Evolutionary conservation across 2,329 filamentous ascomycete species (phyloP), one percentile per base, ranked within the genome.

Genomic region (Colletotrichum tofieldiae): DNA sequence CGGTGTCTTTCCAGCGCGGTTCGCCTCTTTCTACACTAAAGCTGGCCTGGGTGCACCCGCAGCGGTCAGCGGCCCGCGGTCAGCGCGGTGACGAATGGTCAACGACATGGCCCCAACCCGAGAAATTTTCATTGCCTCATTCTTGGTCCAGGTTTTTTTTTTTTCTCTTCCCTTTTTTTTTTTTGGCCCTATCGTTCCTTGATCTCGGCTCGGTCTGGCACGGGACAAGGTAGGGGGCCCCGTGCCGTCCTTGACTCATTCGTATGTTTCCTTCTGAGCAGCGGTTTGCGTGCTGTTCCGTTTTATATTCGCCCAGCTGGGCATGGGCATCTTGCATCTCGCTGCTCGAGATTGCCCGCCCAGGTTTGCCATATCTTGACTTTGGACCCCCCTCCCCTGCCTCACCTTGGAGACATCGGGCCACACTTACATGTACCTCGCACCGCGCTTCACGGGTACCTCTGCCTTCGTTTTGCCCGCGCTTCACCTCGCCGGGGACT

Each of bases 71-170:
- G 29, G 29, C 29, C 29, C 29, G 59, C 55, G 37, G 54, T 39
- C 64, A 43, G 35, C 60, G 32, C 14, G 2, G n/a, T 16, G 56
- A 45, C 23, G 14, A 26, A 11, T 4, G 16, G 35, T 18, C 20
- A 11, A 41, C 9, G 56, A 26, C 16, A 35, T 47, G 43, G 20
- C 23, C 7, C 58, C 26, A 16, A 47, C 47, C 65, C 59, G 54
- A 43, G 52, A 60, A 60, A 60, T 55, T 72, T 60, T 61, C 54
- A 72, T 65, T 35, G 58, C 59, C 52, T 69, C 37, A 59, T 51
- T 51, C 32, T 11, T 14, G 20, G 6, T 14, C 8, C 2, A 14
- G 12, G 23, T 26, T 23, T 3, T 2, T 18, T 3, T 11, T 32
- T 20, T 32, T 55, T 12, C 9, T 12, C 0, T 49, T 23, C 9